A percentile compares a stretch with the other conserved stretches of the same genome.
Conservation (phyloP, 352 stramenopile genomes). For the Phytophthora pluvialis region DNA sequence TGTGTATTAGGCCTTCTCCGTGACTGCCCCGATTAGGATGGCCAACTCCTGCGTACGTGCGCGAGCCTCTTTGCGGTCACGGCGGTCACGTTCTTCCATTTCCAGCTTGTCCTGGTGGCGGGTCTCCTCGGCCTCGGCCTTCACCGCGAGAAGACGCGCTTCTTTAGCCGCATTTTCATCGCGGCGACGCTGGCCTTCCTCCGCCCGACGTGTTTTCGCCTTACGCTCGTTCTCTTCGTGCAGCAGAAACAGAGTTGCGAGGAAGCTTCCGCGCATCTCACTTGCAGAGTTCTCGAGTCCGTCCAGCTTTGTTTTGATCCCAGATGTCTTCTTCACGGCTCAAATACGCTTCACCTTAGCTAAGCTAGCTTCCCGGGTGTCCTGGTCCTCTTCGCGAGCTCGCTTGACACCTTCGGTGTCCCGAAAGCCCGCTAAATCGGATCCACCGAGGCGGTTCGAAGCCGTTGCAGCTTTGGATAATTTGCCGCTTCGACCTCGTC, state of each 20-base stretch:
- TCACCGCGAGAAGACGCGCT: not conserved
- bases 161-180: not conserved
- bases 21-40: not conserved
- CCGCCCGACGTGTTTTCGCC: not conserved
- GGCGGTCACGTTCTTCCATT: not conserved
- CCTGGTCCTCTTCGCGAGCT: no score
- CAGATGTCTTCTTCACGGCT: no score
- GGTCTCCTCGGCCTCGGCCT: not conserved
- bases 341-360: no score
- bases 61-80: not conserved
- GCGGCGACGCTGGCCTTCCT: not conserved
- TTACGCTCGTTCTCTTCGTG: constrained; percentile 16
- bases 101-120: constrained; percentile 5
- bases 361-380: no score
- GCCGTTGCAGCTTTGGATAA: no score
- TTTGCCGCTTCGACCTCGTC: no score
- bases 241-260: constrained; percentile 12
- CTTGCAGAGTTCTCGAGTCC: constrained; percentile 3
- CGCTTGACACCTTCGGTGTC: no score
- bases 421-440: no score
- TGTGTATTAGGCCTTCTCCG: not conserved
- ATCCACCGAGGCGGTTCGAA: no score
- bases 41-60: not conserved
- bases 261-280: not conserved
- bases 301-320: no score